Evolutionary conservation across 1,284 basidiomycete genomes (phyloP), one percentile per base, ranked within the genome.

Genomic region (Stygiomarasmius scandens): DNA sequence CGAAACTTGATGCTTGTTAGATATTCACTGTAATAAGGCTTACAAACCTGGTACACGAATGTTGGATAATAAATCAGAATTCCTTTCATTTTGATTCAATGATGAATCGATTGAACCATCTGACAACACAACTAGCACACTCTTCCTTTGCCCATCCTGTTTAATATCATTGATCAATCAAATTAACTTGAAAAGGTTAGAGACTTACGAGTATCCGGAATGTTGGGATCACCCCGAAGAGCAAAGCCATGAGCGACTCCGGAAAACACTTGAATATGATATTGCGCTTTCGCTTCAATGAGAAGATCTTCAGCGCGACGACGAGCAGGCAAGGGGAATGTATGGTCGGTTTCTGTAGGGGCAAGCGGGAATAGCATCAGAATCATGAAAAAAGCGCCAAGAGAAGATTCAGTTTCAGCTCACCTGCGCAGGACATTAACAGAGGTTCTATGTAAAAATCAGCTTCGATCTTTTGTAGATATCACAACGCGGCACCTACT

Each of bases 231-330:
- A 0, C 63, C 64, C 12, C 64, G 56, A 41, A 63, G 43, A 8
- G 58, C 59, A 36, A 67, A 67, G 1, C 66, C 66, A 45, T 67
- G 66, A 46, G 51, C 54, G 4, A 66, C 64, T 20, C 61, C 58
- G 5, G 59, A 56, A 59, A 66, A 67, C 11, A 67, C 54, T 56
- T 66, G 64, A 51, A 66, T 32, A 24, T 59, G 57, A 44, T 61
- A 55, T n/a, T 38, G 36, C 6, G 50, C 46, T 47, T 61, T 60
- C 27, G 54, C 52, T 36, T 51, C 29, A 12, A 55, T 56, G 22
- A 67, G 63, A n/a, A 67, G 58, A 56, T 62, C 66, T 25, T 67
- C 66, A 3, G 63, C 64, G 29, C 63, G 61, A 49, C 62, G 61
- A 3, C 66, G 57, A 12, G 63, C 36, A 14, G 55, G 29, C 0